Conservation (phyloP, 2,329 filamentous ascomycete genomes). For the Alternaria incomplexa region DNA sequence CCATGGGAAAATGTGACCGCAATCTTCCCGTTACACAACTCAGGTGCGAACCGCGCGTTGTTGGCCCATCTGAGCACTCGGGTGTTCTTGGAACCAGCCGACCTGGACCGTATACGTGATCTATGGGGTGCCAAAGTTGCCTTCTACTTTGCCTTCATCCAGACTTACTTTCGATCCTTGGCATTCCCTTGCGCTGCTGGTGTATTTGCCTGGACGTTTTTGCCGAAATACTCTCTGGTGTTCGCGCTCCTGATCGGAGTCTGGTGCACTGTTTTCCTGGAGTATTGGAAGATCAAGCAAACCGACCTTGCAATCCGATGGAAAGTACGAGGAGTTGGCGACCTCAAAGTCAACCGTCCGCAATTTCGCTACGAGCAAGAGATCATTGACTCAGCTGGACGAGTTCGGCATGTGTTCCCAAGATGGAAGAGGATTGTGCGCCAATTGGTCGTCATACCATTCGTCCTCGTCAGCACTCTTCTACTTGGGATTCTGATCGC, state of each 20-base stretch:
- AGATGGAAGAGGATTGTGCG: conserved; percentile 38
- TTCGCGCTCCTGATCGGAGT: conserved; percentile 41
- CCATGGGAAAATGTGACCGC: conserved; percentile 76
- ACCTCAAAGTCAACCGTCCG: conserved; percentile 39
- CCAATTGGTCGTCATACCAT: conserved; percentile 41
- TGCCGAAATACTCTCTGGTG: conserved; percentile 38
- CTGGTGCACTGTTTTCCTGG: conserved; percentile 45
- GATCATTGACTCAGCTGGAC: conserved; percentile 32
- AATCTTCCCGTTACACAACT: conserved; percentile 81
- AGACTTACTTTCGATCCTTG: conserved; percentile 41
- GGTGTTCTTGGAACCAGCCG: conserved; percentile 68
- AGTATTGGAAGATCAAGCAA: conserved; percentile 46
- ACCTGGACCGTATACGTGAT: conserved; percentile 77
- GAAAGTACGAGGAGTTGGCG: conserved; percentile 39
- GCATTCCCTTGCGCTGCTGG: conserved; percentile 40
- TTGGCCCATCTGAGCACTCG: conserved; percentile 77
- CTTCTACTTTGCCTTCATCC: conserved; percentile 46
- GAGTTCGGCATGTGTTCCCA: conserved; percentile 35
- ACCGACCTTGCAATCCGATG: conserved; percentile 42
- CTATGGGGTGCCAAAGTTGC: conserved; percentile 74
- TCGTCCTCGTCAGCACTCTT: conserved; percentile 34
- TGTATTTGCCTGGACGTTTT: conserved; percentile 37
- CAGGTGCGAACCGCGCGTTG: conserved; percentile 75
- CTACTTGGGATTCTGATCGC: conserved; percentile 37
- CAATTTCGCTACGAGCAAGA: conserved; percentile 35